Conservation (phyloP, 164 flowering plant genomes). For the Vitis riparia region DNA sequence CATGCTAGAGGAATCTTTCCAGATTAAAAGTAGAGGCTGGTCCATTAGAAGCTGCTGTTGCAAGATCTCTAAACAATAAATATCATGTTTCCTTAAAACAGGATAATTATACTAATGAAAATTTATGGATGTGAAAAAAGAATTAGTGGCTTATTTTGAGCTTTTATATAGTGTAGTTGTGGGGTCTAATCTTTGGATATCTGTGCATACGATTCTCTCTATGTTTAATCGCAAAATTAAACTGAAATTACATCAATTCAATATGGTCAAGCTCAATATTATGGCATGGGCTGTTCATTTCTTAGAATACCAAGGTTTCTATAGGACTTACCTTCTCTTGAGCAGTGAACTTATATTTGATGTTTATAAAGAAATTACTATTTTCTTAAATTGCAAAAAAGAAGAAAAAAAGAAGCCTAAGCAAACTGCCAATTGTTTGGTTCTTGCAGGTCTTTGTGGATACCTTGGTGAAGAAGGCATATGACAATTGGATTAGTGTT, state of each 20-base stretch:
- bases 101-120: background rate
- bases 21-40: background rate
- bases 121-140: background rate
- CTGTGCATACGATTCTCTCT: background rate
- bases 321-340: too few relatives aligned
- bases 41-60: background rate
- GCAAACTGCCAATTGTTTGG: background rate
- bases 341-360: background rate
- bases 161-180: background rate
- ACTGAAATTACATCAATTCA: background rate
- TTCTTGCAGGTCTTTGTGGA: slow-evolving; percentile 78
- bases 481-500: slow-evolving; percentile 94
- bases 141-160: background rate
- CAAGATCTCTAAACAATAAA: background rate
- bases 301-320: background rate
- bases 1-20: background rate
- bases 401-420: background rate
- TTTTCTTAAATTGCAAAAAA: background rate
- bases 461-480: slow-evolving; percentile 85
- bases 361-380: background rate
- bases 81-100: background rate
- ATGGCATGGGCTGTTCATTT: background rate
- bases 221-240: background rate
- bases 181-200: background rate
- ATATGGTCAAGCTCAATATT: background rate